Conservation (phyloP, 768 basidiomycete species). For the Cystofilobasidium capitatum region DNA sequence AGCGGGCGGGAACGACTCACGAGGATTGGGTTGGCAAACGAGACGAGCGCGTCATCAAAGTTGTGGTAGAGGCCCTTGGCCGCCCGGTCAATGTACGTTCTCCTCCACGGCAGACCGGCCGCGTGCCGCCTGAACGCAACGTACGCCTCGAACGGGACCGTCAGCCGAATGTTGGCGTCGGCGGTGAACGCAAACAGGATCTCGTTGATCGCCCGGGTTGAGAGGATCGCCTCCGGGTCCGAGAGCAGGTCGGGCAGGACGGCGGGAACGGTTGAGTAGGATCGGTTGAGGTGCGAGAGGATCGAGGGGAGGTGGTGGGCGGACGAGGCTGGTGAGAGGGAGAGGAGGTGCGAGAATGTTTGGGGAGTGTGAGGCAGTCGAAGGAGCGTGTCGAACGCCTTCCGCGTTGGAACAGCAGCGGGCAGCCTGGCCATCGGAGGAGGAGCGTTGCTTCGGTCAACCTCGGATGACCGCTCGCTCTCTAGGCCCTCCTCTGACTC, state of each 20-base stretch:
- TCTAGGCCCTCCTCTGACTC: neutral
- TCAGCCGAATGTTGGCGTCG: constrained; percentile 17
- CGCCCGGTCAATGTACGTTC: constrained; percentile 18
- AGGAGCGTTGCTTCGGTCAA: neutral
- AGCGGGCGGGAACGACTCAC: neutral
- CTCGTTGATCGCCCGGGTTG: constrained; percentile 11
- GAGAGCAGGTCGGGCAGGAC: constrained; percentile 9
- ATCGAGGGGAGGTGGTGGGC: neutral
- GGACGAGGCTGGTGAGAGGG: neutral
- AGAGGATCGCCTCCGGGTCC: constrained; percentile 1
- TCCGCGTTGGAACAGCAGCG: too few species aligned
- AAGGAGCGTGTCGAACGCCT: constrained; percentile 6
- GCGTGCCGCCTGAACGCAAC: constrained; percentile 22
- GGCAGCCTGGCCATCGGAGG: neutral
- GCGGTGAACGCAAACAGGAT: constrained; percentile 19
- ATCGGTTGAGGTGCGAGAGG: constrained; percentile 7
- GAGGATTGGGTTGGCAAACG: constrained; percentile 24
- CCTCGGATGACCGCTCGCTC: neutral
- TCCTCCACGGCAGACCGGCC: constrained; percentile 20
- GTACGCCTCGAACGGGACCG: constrained; percentile 22
- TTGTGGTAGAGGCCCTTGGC: constrained; percentile 22
- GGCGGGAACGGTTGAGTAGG: constrained; percentile 6
- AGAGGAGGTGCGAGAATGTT: neutral
- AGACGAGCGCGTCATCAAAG: constrained; percentile 22
- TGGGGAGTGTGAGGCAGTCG: neutral